Base-by-base conservation (phyloP, 305 asterid genomes). In the Fraxinus baroniana region DNA sequence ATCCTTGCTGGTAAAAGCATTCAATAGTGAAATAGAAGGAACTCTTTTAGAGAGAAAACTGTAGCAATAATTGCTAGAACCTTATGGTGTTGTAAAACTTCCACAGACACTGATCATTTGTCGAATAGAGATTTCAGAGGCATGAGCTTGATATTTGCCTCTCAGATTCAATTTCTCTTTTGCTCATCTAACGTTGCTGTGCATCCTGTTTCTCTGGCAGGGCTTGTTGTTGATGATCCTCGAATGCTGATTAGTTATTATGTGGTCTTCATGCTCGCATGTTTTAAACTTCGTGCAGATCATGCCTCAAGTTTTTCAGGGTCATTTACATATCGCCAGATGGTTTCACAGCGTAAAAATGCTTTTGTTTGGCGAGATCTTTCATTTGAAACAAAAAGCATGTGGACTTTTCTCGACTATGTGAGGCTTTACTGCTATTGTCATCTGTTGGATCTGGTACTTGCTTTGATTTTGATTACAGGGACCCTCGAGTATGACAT, bases 341-440 rank as follows among this genome's bases (percentile, higher is more conserved):
- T 95, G 97, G 82, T 93, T 86, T 93, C 93, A 83, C 98, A 97
- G 90, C 94, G 94, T 49, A 95, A 90, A 90, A 91, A 93, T 84
- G 90, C 97, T 80, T 93, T 89, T 64, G 98, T 97, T 83, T 97
- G 99, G 99, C 87, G 96, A 86, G 99, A 97, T 87, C 92, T 97
- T 74, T 91, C 98, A 57, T 97, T 97, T 85, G 99, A 95, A 91
- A 97, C 98, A 84, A 97, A 95, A 87, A 82, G 98, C 93, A 95
- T 95, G 97, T 97, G 99, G 99, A 97, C 98, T 39, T 89, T 95
- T 90, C 91, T 97, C 8, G 98, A 95, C 84, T 97, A 97, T 87
- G 79, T 97, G 91, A 94, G 98, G 86, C 97, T 97, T 78, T 97
- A 97, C 89, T 97, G 99, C 94, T 97, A 95, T 85, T 97, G 99